Base-by-base conservation (phyloP, 768 basidiomycete species). In the Chalciporus sphaerocephalus region DNA sequence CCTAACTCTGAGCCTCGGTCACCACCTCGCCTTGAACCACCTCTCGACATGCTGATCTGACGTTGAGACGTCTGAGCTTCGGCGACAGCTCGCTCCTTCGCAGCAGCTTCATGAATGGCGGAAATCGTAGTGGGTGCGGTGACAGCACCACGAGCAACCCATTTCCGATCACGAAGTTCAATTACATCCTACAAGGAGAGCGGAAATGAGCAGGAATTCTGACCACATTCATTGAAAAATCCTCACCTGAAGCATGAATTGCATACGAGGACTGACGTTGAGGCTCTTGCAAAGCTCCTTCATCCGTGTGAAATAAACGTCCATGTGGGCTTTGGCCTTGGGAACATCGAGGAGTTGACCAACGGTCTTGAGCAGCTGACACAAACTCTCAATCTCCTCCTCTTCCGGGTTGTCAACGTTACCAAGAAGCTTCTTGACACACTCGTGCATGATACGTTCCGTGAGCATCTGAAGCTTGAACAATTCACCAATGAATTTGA, bases 381-480 rank as follows among this genome's bases (percentile, higher is more conserved):
- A 97, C 46, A 96, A 76, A 38, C 86, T 90, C 75, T 98, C 95
- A 52, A 99, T 88, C 61, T 96, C 94, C 71, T 97, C 95, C 69
- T 98, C 95, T 60, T 97, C 93, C 0, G 93, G 96, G 58, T 91
- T 89, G 55, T 92, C 85, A 46, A 95, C 86, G 62, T 99, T 97
- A 44, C 85, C 80, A 11, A 98, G 74, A 11, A 97, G 78, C 70
- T 95, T 93, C 79, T 92, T 92, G 63, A 97, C 84, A 74, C 95
- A 99, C 68, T 92, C 89, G 73, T 93, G 89, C 90, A 98, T 99
- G 71, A 98, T 95, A 55, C 92, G 85, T 71, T 93, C 92, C 38
- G 92, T 93, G 44, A 98, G 74, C 92, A 97, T 96, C 70, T 91
- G 88, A n/a, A 99, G 74, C 72, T 97, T 97, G 85, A 92, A 99